These are phyloP conservation scores for Cystoisospora suis DNA, from an alignment of 169 alveolate genomes.

Conservation along the genomic window DNA sequence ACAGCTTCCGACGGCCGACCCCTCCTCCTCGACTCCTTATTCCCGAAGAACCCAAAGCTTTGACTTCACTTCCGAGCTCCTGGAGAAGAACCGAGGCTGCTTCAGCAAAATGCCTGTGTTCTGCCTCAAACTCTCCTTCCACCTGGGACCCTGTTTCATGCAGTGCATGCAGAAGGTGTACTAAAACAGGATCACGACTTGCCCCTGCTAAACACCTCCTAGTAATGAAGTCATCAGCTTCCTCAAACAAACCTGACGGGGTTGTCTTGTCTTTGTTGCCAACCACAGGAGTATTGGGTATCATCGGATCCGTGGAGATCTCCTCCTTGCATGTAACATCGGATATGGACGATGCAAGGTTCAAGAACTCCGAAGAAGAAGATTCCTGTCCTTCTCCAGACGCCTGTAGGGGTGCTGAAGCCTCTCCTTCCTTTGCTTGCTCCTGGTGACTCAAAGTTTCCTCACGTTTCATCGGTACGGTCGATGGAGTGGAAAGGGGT, in stretches of 20 bases:
- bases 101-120: neutral
- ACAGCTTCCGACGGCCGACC: too few species aligned
- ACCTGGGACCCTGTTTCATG: neutral
- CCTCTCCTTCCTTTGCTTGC: neutral
- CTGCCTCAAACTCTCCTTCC: neutral
- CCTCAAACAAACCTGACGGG: too few species aligned
- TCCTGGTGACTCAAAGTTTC: neutral
- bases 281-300: too few species aligned
- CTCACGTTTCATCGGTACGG: too few species aligned
- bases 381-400: neutral
- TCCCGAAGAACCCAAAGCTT: too few species aligned
- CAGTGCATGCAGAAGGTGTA: slow-evolving; percentile 12
- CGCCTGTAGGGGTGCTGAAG: neutral
- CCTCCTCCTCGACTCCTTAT: too few species aligned
- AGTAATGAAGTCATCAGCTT: too few species aligned
- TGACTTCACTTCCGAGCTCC: neutral
- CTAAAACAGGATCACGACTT: neutral
- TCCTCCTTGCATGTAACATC: neutral
- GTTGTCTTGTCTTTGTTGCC: too few species aligned
- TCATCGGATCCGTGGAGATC: too few species aligned
- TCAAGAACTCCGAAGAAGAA: neutral
- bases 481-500: too few species aligned
- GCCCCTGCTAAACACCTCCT: neutral
- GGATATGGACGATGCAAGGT: neutral
- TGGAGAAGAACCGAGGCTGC: neutral